Conservation (phyloP, 768 basidiomycete species). For the Tulasnella sp. region DNA sequence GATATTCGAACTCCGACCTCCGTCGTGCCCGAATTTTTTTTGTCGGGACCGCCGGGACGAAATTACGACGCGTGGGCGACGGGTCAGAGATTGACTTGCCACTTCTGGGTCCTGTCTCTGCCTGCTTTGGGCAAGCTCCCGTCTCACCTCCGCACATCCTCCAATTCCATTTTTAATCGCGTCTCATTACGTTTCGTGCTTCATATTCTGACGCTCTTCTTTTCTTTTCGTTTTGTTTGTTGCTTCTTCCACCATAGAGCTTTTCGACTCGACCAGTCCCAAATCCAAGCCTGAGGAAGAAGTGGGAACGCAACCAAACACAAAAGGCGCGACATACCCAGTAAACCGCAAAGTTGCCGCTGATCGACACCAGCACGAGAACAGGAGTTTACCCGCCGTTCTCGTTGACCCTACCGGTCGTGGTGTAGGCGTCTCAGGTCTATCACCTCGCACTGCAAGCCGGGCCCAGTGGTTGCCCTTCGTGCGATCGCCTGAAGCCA, state of each 20-base stretch:
- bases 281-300: neutral
- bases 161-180: neutral
- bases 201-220: neutral
- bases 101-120: neutral
- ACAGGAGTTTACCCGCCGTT: neutral
- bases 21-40: neutral
- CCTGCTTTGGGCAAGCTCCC: neutral
- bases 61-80: neutral
- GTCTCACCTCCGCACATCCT: neutral
- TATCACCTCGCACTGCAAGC: neutral
- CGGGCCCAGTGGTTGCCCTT: neutral
- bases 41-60: neutral
- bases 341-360: neutral
- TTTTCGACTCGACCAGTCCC: neutral
- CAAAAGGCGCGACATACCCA: conserved; percentile 4
- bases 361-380: neutral
- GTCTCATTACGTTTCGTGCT: neutral
- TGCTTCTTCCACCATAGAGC: neutral
- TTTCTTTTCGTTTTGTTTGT: neutral
- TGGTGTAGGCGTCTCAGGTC: neutral
- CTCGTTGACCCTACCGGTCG: neutral
- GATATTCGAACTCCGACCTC: neutral
- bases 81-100: neutral
- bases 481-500: neutral
- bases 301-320: neutral